Percentiles rank a stretch among this genome's conserved stretches.
Evolutionary conservation across 2,329 filamentous ascomycete genomes (phyloP).

Genomic region (Paradendryphiella salina): DNA sequence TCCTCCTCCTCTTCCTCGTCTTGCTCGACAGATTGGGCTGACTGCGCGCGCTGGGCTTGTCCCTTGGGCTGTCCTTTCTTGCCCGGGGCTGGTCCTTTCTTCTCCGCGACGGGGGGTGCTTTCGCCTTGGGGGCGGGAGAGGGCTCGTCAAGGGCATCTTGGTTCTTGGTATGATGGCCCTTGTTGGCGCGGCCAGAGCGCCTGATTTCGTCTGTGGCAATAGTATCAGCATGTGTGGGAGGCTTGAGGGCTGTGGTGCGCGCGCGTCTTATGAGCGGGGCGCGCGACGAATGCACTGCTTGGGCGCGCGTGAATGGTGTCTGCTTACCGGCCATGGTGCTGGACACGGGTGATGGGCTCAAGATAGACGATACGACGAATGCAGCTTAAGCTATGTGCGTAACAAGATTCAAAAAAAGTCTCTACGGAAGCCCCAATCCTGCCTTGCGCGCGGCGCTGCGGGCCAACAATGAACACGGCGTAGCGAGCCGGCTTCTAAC

Average conservation of each 20-base stretch:
- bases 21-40: constrained; percentile 39
- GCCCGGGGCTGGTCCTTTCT: constrained; percentile 52
- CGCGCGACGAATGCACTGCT: constrained; percentile 4
- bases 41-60: constrained; percentile 46
- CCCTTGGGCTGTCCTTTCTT: constrained; percentile 45
- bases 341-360: constrained; percentile 37
- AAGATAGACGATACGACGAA: constrained; percentile 34
- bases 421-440: constrained; percentile 39
- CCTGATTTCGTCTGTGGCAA: constrained; percentile 72
- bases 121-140: constrained; percentile 54
- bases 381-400: constrained; percentile 40
- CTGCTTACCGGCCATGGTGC: constrained; percentile 65
- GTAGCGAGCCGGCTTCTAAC: constrained; percentile 29
- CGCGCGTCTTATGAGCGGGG: constrained; percentile 10
- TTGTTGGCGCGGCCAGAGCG: constrained; percentile 96
- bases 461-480: constrained; percentile 26
- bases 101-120: constrained; percentile 47
- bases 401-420: constrained; percentile 45
- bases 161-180: constrained; percentile 88
- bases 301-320: constrained; percentile 34
- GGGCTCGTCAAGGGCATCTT: constrained; percentile 59
- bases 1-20: constrained; percentile 46
- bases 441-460: constrained; percentile 26
- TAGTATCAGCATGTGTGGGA: constrained; percentile 31
- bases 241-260: constrained; percentile 14